phyloP scores from a whole-genome alignment of 371 early-diverging fungal genomes.

The Zychaea mexicana region DNA sequence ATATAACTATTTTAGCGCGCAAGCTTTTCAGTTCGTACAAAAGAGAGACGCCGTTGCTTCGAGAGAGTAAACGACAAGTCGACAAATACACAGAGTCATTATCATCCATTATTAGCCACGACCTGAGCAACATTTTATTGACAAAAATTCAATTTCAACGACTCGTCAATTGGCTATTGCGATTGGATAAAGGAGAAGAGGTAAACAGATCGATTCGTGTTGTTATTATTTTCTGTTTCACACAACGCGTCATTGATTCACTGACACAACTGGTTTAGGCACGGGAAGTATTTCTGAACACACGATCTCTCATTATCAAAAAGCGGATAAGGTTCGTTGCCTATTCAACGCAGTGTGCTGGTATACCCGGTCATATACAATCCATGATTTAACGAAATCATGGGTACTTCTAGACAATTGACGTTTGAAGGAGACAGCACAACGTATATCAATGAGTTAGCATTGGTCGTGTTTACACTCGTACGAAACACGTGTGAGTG shows the following conservation, averaged over 20 bases:
- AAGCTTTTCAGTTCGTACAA: conserved; percentile 32
- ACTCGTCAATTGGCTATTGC: conserved; percentile 80
- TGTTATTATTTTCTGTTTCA: background rate
- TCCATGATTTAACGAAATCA: too few relatives aligned
- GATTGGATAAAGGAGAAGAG: conserved; percentile 79
- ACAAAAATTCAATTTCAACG: conserved; percentile 79
- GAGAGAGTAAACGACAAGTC: conserved; percentile 54
- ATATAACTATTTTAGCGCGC: conserved; percentile 38
- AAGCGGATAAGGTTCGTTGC: conserved; percentile 65
- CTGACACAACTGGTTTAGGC: conserved; percentile 46
- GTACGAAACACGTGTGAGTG: conserved; percentile 94
- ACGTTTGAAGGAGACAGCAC: conserved; percentile 87
- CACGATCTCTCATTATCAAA: conserved; percentile 77
- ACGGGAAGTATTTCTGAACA: conserved; percentile 74
- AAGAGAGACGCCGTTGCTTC: conserved; percentile 49
- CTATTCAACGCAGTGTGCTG: too few relatives aligned
- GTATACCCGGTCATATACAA: too few relatives aligned
- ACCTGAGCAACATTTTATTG: conserved; percentile 78
- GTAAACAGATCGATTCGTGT: conserved; percentile 24
- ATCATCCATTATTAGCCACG: conserved; percentile 66
- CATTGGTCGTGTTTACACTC: conserved; percentile 84
- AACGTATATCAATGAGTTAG: conserved; percentile 82
- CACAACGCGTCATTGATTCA: background rate
- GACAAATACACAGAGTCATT: conserved; percentile 70
- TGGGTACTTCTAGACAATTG: conserved; percentile 66